Base-by-base conservation (phyloP, 768 basidiomycete genomes). In the Nevesoporus exiguus region DNA sequence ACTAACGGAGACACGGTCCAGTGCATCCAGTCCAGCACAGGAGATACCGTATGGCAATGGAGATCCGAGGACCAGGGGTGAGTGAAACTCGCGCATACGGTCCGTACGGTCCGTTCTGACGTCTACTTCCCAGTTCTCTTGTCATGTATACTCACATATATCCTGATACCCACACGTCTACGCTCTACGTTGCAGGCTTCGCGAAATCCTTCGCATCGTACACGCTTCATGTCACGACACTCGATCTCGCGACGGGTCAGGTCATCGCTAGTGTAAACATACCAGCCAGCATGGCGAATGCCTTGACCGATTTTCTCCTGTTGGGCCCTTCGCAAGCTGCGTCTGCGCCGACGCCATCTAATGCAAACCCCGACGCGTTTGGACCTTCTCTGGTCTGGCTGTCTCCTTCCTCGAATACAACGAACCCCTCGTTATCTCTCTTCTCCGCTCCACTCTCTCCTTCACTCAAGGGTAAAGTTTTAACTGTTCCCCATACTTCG, bases 21-120 rank as follows among this genome's bases (percentile, higher is more conserved):
- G 9, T 74, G 74, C 27, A 57, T 94, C 14, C 69, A 81, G 53
- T 64, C 74, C 0, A 63, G 55, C 3, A 79, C 76, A 1, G 90
- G 90, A 1, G 73, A 79, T 9, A 69, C 73, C 1, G 66, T 72
- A 24, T 96, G 93, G 93, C 74, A 71, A 2, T 93, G 90, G 87
- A 77, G 75, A n/a, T 77, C 84, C 22, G 74, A 76, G 14, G 87
- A 89, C 63, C 78, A 84, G 46, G 79, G 76, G 90, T 91, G 62
- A 59, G 83, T 73, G 22, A 6, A 14, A 22, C 9, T 0, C 2
- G 3, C 19, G 4, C 36, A 30, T 47, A 17, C 22, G 29, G 13
- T 14, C 17, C n/a, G n/a, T n/a, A n/a, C n/a, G n/a, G n/a, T n/a
- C 10, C 19, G 31, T 21, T 27, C 53, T 55, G 54, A 62, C 39